Conservation (phyloP, 176 grass and related monocot genomes). For the Poa annua region DNA sequence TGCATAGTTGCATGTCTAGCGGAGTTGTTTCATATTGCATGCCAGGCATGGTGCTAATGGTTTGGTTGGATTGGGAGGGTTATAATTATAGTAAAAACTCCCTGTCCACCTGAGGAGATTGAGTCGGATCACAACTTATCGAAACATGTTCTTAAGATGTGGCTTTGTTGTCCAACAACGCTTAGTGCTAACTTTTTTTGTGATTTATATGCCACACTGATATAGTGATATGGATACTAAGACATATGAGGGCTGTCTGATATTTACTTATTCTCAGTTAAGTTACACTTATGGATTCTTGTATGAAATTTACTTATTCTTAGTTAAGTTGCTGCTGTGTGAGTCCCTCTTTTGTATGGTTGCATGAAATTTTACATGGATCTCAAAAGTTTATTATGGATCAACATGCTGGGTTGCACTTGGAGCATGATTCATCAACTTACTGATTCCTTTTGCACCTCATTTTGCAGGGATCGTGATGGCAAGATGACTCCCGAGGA, state of each 20-base stretch:
- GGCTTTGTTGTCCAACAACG: not conserved
- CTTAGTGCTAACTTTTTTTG: not conserved
- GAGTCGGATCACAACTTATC: not conserved
- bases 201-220: conserved; percentile 35
- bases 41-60: conserved; percentile 28
- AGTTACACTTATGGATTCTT: too few species aligned
- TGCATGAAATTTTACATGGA: not conserved
- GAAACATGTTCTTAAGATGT: not conserved
- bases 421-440: conserved; percentile 17
- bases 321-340: not conserved
- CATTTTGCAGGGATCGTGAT: conserved; percentile 78
- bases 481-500: conserved; percentile 91
- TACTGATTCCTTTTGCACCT: conserved; percentile 30
- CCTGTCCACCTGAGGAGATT: not conserved
- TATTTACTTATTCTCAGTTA: too few species aligned
- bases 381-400: conserved; percentile 23
- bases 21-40: conserved; percentile 24
- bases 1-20: not conserved
- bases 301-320: not conserved
- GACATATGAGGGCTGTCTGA: too few species aligned
- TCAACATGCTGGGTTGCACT: not conserved
- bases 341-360: not conserved
- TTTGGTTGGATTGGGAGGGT: not conserved
- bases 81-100: not conserved
- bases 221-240: not conserved